phyloP scores from a whole-genome alignment of 106 monocot species.

The Triglochin maritima region DNA sequence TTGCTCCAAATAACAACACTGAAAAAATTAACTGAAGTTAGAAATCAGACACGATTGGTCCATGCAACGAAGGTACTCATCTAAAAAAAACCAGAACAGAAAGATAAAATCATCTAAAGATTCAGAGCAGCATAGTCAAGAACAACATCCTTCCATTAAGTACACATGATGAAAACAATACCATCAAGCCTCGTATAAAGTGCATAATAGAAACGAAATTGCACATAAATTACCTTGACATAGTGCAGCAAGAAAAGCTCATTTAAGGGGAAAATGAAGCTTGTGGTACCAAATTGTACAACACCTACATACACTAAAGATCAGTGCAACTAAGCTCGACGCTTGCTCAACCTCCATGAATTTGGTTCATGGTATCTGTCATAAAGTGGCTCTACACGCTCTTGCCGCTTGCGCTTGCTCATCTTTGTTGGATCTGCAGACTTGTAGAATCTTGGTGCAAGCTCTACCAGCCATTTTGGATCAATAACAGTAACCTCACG shows the following conservation, averaged over 20 bases:
- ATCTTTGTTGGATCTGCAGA: conserved; percentile 81
- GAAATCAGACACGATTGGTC: no score
- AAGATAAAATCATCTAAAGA: no score
- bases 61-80: no score
- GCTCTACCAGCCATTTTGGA: conserved; percentile 87
- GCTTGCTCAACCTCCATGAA: conserved; percentile 86
- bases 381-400: conserved; percentile 82
- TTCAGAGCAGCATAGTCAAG: no score
- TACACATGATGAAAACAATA: not conserved
- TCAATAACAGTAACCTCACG: conserved; percentile 89
- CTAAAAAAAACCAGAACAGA: no score
- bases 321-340: conserved; percentile 42
- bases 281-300: not conserved
- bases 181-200: no score
- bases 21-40: no score
- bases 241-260: not conserved
- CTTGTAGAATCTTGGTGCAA: conserved; percentile 88
- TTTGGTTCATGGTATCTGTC: conserved; percentile 98
- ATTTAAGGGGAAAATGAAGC: not conserved
- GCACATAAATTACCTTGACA: not conserved
- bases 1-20: no score
- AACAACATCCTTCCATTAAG: not conserved
- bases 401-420: conserved; percentile 95
- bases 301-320: not conserved
- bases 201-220: not conserved